Evolutionary conservation across 106 monocot species (phyloP).

Genomic region (Alisma plantagoaquatica): DNA sequence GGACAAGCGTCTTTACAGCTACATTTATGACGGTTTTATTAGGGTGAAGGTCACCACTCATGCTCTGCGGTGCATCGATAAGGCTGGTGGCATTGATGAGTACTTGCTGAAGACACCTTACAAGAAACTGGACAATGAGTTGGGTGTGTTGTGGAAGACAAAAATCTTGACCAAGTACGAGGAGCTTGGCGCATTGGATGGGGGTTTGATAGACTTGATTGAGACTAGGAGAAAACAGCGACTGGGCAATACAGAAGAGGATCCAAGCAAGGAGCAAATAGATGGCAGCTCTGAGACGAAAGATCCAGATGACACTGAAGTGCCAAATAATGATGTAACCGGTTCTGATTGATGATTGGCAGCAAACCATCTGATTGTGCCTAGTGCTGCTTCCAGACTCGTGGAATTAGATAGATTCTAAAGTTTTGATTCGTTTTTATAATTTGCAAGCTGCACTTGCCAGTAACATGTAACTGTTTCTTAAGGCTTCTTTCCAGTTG

Average conservation of each 20-base stretch:
- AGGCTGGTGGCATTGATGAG: conserved; percentile 95
- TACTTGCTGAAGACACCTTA: conserved; percentile 90
- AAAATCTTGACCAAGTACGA: conserved; percentile 76
- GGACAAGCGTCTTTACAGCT: conserved; percentile 87
- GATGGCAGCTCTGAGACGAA: too few species aligned
- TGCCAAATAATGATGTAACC: too few species aligned
- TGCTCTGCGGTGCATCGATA: conserved; percentile 86
- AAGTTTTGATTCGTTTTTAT: too few species aligned
- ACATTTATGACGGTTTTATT: conserved; percentile 74
- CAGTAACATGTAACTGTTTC: too few species aligned
- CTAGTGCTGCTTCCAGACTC: too few species aligned
- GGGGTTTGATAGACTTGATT: conserved; percentile 46
- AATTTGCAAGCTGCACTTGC: too few species aligned
- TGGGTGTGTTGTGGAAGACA: conserved; percentile 82
- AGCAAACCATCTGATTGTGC: too few species aligned
- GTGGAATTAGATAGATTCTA: too few species aligned
- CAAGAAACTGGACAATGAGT: conserved; percentile 71
- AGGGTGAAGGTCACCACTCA: conserved; percentile 80
- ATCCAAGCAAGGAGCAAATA: too few species aligned
- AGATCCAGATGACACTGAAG: too few species aligned
- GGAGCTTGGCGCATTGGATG: conserved; percentile 54
- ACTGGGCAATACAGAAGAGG: not conserved
- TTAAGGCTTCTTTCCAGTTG: too few species aligned
- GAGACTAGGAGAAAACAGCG: conserved; percentile 8
- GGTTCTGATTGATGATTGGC: too few species aligned